phyloP scores from a whole-genome alignment of 331 rosid genomes.

The Quercus phellos region DNA sequence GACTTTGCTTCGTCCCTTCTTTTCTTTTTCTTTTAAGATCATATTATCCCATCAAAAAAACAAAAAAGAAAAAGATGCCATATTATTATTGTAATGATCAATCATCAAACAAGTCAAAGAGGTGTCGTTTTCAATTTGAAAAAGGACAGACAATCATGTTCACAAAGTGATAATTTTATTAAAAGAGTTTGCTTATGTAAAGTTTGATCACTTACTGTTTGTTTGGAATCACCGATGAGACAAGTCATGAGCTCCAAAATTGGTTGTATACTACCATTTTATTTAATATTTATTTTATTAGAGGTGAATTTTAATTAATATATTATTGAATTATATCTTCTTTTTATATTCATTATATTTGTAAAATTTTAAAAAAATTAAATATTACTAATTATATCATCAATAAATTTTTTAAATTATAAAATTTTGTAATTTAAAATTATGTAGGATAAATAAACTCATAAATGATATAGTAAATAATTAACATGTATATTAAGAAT shows the following conservation, averaged over 20 bases:
- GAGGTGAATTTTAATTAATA: accelerated
- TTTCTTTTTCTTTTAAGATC: not conserved
- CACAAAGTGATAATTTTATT: not conserved
- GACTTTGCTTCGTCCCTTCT: not conserved
- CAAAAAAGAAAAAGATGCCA: no score
- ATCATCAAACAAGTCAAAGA: not conserved
- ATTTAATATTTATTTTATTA: no score
- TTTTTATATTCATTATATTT: accelerated
- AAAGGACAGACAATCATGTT: not conserved
- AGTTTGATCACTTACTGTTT: no score
- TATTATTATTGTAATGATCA: slow-evolving; percentile 3
- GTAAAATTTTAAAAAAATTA: no score
- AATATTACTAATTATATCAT: accelerated
- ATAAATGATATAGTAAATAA: no score
- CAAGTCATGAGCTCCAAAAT: no score
- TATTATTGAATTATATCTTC: accelerated
- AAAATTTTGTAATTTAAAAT: no score
- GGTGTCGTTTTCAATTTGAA: slow-evolving; percentile 7
- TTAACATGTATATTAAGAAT: no score
- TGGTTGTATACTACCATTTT: accelerated
- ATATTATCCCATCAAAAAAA: not conserved
- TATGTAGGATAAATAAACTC: no score
- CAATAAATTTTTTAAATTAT: no score
- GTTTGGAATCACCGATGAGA: no score
- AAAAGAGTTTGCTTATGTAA: not conserved